Percentiles rank a stretch among this genome's conserved stretches.
These are phyloP conservation scores for Eimeria acervulina DNA, from an alignment of 169 alveolate species.

Conservation along the genomic window DNA sequence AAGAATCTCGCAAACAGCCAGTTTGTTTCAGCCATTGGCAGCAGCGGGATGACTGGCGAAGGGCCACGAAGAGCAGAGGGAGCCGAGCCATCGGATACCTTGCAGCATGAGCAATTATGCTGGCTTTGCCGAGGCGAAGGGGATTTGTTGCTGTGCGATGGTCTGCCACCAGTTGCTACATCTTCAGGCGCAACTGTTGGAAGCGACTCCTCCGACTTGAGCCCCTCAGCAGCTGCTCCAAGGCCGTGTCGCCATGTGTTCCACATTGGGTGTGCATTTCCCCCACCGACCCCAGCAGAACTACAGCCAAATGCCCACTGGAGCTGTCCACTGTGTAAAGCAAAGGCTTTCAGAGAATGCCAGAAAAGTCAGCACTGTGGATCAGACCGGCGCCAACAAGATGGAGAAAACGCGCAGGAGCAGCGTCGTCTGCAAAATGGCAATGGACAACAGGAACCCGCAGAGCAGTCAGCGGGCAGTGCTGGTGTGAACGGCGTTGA, in stretches of 20 bases:
- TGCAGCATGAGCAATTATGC: constrained; percentile 75
- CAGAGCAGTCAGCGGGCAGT: neutral
- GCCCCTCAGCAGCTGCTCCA: constrained; percentile 6
- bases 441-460: neutral
- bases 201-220: neutral
- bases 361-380: neutral
- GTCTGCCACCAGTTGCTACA: constrained; percentile 47
- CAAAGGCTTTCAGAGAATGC: constrained; percentile 70
- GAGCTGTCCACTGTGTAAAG: constrained; percentile 77
- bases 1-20: constrained; percentile 64
- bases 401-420: neutral
- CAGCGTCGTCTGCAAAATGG: neutral
- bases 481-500: neutral
- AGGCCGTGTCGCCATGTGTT: constrained; percentile 77
- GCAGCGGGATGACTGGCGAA: constrained; percentile 24
- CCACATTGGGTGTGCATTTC: constrained; percentile 76
- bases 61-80: neutral
- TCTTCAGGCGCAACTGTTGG: neutral
- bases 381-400: neutral
- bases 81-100: constrained; percentile 4
- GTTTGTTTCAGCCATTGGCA: constrained; percentile 65
- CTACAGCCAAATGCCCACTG: constrained; percentile 71
- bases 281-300: constrained; percentile 75
- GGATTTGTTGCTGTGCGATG: constrained; percentile 73
- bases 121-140: constrained; percentile 78